These are phyloP conservation scores for Lobosporangium transversale DNA, from an alignment of 192 early-diverging fungal genomes.

Conservation along the genomic window DNA sequence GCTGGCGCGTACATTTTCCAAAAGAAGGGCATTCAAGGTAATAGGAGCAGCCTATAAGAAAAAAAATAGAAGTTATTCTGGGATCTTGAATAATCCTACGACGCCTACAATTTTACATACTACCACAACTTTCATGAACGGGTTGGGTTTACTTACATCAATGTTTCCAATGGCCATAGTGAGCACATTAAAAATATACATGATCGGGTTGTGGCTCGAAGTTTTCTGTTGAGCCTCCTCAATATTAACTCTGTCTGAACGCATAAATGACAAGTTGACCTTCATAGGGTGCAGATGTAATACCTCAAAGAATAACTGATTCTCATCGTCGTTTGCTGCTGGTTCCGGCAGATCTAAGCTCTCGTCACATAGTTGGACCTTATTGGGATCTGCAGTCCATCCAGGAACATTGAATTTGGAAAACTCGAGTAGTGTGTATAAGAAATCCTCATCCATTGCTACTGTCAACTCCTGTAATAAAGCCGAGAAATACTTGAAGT, in stretches of 20 bases:
- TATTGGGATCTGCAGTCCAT: conserved; percentile 58
- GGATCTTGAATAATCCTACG: not conserved
- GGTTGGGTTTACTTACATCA: conserved; percentile 75
- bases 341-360: conserved; percentile 77
- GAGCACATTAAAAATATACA: conserved; percentile 84
- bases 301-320: conserved; percentile 92
- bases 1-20: conserved; percentile 90
- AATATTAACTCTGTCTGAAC: conserved; percentile 74
- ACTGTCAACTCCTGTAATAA: conserved; percentile 93
- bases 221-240: conserved; percentile 66
- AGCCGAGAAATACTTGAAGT: conserved; percentile 93
- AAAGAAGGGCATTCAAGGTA: conserved; percentile 85
- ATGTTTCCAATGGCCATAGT: conserved; percentile 99
- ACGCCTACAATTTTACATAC: no score
- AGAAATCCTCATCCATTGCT: conserved; percentile 94
- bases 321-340: conserved; percentile 69
- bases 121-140: no score
- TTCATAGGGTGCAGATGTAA: conserved; percentile 95
- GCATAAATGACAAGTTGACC: conserved; percentile 95
- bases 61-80: not conserved
- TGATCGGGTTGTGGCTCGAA: conserved; percentile 59
- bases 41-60: conserved; percentile 82
- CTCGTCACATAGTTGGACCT: conserved; percentile 59
- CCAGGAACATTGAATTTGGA: conserved; percentile 77
- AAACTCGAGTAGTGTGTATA: conserved; percentile 88